Evolutionary conservation across 2,329 filamentous ascomycete genomes (phyloP).

Genomic region (Rutstroemia sydowiana): DNA sequence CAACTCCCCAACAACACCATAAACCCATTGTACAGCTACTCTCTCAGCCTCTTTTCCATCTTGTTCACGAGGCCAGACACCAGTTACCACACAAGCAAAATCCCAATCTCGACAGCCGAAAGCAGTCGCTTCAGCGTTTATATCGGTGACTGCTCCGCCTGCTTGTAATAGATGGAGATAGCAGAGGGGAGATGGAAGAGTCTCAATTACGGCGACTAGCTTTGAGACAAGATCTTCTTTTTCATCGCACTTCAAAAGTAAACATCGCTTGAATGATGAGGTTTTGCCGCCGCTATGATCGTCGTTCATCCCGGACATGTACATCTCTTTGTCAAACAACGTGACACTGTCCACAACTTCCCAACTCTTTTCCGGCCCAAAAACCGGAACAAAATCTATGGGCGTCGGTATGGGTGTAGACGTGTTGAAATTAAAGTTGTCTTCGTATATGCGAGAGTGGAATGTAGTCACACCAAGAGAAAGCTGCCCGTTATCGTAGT

Average conservation of each 20-base stretch:
- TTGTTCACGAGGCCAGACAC: slow-evolving; percentile 49
- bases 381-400: slow-evolving; percentile 17
- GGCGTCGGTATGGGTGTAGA: slow-evolving; percentile 7
- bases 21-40: slow-evolving; percentile 46
- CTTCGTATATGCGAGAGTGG: slow-evolving; percentile 34
- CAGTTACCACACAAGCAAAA: slow-evolving; percentile 57
- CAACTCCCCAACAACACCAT: slow-evolving; percentile 40
- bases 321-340: slow-evolving; percentile 53
- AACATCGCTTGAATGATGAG: slow-evolving; percentile 56
- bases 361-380: slow-evolving; percentile 31
- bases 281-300: slow-evolving; percentile 51
- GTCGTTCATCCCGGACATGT: slow-evolving; percentile 52
- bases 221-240: slow-evolving; percentile 26
- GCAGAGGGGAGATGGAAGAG: slow-evolving; percentile 35
- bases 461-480: slow-evolving; percentile 45
- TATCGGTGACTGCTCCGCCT: slow-evolving; percentile 43
- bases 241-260: slow-evolving; percentile 48
- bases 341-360: slow-evolving; percentile 40
- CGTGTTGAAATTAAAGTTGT: not conserved
- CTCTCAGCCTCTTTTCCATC: slow-evolving; percentile 38
- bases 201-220: slow-evolving; percentile 40
- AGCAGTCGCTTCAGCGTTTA: slow-evolving; percentile 40
- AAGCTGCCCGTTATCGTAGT: slow-evolving; percentile 38
- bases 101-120: slow-evolving; percentile 59
- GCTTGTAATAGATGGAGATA: slow-evolving; percentile 58